Conservation (phyloP, 2,329 filamentous ascomycete species). For the Alternaria novae-zelandiae region DNA sequence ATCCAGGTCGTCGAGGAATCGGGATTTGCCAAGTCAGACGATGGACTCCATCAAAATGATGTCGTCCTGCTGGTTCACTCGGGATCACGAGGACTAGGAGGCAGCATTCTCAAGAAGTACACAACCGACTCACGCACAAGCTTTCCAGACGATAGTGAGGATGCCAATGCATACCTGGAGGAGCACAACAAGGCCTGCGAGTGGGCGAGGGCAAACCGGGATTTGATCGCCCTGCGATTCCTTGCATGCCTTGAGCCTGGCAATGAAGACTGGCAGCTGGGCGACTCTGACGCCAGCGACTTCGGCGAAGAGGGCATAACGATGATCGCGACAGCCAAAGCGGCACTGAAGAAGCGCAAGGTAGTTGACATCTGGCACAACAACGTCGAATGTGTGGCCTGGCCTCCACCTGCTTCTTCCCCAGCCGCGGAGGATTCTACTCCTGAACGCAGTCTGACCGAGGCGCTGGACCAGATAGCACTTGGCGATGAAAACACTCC, state of each 20-base stretch:
- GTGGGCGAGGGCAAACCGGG: conserved; percentile 48
- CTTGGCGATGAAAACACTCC: not conserved
- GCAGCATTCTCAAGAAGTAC: conserved; percentile 42
- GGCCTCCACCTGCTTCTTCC: conserved; percentile 33
- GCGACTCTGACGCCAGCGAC: not conserved
- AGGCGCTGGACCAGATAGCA: not conserved
- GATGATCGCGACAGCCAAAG: conserved; percentile 20
- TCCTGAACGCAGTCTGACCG: not conserved
- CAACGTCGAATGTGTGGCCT: conserved; percentile 41
- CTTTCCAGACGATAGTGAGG: conserved; percentile 29
- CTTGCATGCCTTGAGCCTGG: conserved; percentile 45
- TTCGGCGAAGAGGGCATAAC: conserved; percentile 4
- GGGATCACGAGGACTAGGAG: conserved; percentile 46
- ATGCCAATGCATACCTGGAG: conserved; percentile 39
- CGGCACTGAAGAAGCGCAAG: conserved; percentile 33
- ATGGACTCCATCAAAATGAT: conserved; percentile 32
- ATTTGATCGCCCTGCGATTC: conserved; percentile 50
- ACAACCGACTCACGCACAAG: conserved; percentile 30
- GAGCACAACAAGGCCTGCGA: conserved; percentile 46
- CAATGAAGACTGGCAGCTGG: conserved; percentile 31
- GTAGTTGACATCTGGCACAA: conserved; percentile 50
- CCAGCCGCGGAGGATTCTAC: not conserved
- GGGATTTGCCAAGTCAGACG: conserved; percentile 3
- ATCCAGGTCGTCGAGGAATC: conserved; percentile 47
- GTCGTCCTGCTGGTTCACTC: conserved; percentile 49